A percentile compares a stretch with the other conserved stretches of the same genome.
Conservation (phyloP, 2,329 filamentous ascomycete species). For the Bisporella sp. region DNA sequence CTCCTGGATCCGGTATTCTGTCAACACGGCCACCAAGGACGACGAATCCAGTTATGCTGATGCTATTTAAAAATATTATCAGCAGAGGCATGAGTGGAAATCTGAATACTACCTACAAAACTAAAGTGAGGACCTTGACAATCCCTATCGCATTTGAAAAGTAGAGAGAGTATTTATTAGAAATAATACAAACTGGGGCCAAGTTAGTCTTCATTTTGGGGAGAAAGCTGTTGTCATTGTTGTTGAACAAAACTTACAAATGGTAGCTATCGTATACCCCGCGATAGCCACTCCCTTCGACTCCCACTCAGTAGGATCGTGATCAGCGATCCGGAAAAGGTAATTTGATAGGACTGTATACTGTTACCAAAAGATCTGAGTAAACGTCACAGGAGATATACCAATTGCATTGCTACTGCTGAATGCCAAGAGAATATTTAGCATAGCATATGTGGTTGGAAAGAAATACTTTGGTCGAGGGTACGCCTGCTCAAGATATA, state of each 20-base stretch:
- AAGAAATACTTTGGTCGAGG: conserved; percentile 58
- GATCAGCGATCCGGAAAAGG: conserved; percentile 48
- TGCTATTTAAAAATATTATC: conserved; percentile 14
- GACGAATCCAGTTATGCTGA: conserved; percentile 53
- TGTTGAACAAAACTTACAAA: too few relatives aligned
- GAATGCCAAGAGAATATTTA: conserved; percentile 57
- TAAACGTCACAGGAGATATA: too few relatives aligned
- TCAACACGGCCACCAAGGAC: conserved; percentile 48
- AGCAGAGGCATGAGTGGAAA: too few relatives aligned
- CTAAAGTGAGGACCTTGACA: conserved; percentile 52
- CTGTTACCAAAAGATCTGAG: too few relatives aligned
- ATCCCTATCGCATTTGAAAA: conserved; percentile 50
- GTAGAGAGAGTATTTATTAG: conserved; percentile 27
- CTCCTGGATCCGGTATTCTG: conserved; percentile 34
- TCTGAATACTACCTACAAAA: conserved; percentile 33
- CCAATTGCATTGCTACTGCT: conserved; percentile 54
- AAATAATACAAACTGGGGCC: too few relatives aligned
- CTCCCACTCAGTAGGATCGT: conserved; percentile 50
- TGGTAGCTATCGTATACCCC: conserved; percentile 7
- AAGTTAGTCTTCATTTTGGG: too few relatives aligned
- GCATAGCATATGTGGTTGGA: conserved; percentile 56
- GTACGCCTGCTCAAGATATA: conserved; percentile 62
- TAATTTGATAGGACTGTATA: conserved; percentile 47
- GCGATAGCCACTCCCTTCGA: conserved; percentile 60
- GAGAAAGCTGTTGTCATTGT: too few relatives aligned